Percentiles rank a stretch among this genome's conserved stretches.
Conservation (phyloP, 805 yeast species). For the Blastobotrys attinorum region DNA sequence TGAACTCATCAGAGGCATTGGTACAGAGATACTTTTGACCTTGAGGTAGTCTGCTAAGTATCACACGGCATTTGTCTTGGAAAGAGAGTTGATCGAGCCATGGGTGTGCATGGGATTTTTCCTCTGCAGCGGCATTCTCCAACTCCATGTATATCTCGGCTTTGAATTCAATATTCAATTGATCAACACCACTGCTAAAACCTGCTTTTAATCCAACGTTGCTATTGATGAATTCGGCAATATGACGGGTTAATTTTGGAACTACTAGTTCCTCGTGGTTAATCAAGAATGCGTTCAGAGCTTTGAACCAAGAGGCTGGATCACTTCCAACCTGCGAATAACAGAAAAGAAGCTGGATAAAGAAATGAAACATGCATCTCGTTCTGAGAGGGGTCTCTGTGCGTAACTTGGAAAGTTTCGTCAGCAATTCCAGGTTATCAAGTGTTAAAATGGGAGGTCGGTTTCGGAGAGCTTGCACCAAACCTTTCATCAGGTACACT, state of each 20-base stretch:
- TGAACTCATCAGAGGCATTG: not conserved
- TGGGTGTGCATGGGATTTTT: not conserved
- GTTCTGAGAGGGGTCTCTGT: conserved; percentile 17
- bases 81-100: not conserved
- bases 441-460: not conserved
- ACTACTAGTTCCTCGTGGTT: not conserved
- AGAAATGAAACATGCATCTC: conserved; percentile 7
- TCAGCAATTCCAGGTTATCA: conserved; percentile 17
- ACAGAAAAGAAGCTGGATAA: conserved; percentile 12
- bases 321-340: too few relatives aligned
- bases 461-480: not conserved
- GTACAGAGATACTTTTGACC: not conserved
- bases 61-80: not conserved
- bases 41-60: not conserved
- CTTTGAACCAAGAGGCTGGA: conserved; percentile 1
- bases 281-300: not conserved
- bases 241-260: not conserved
- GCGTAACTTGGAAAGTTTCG: conserved; percentile 29
- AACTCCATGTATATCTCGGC: not conserved
- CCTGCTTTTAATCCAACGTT: too few relatives aligned
- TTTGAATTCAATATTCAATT: not conserved
- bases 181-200: not conserved
- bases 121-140: too few relatives aligned
- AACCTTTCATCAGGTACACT: conserved; percentile 51
- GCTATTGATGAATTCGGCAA: not conserved